Conservation (phyloP, 2,329 filamentous ascomycete species). For the Cladorrhinum sp. region DNA sequence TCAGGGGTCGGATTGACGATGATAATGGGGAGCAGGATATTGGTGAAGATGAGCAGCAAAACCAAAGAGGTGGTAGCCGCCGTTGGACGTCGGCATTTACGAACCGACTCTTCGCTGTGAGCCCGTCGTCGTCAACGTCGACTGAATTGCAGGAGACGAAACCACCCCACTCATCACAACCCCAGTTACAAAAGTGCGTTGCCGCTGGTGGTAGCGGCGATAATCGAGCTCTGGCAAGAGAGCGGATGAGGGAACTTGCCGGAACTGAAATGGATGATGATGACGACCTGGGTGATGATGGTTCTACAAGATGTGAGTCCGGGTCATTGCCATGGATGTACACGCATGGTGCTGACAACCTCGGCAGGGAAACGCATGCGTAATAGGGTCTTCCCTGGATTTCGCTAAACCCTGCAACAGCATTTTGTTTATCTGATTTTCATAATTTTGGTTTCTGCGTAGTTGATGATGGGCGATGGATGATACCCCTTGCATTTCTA, state of each 20-base stretch:
- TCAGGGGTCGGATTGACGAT: slow-evolving; percentile 51
- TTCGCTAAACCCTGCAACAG: slow-evolving; percentile 7
- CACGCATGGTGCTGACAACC: slow-evolving; percentile 8
- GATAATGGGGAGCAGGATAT: not conserved
- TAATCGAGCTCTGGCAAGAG: slow-evolving; percentile 20
- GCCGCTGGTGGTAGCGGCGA: not conserved
- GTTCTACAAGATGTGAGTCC: slow-evolving; percentile 22
- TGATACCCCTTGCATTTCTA: slow-evolving; percentile 22
- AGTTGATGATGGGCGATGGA: slow-evolving; percentile 5
- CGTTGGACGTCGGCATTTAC: slow-evolving; percentile 25
- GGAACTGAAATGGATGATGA: slow-evolving; percentile 25
- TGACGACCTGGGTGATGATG: slow-evolving; percentile 11
- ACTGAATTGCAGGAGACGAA: slow-evolving; percentile 21
- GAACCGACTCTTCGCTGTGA: slow-evolving; percentile 21
- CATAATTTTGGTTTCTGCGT: not conserved
- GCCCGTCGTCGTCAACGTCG: slow-evolving; percentile 9
- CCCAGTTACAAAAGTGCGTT: not conserved
- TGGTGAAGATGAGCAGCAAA: slow-evolving; percentile 34
- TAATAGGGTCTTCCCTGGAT: slow-evolving; percentile 27
- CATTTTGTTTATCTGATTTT: not conserved
- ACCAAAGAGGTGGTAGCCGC: slow-evolving; percentile 22
- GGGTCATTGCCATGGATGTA: too few relatives aligned
- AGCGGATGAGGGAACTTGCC: slow-evolving; percentile 33
- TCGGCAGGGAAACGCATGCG: slow-evolving; percentile 24
- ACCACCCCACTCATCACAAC: not conserved